Evolutionary conservation across 768 basidiomycete species (phyloP).

Genomic region (Peribolospora kevripleyi): DNA sequence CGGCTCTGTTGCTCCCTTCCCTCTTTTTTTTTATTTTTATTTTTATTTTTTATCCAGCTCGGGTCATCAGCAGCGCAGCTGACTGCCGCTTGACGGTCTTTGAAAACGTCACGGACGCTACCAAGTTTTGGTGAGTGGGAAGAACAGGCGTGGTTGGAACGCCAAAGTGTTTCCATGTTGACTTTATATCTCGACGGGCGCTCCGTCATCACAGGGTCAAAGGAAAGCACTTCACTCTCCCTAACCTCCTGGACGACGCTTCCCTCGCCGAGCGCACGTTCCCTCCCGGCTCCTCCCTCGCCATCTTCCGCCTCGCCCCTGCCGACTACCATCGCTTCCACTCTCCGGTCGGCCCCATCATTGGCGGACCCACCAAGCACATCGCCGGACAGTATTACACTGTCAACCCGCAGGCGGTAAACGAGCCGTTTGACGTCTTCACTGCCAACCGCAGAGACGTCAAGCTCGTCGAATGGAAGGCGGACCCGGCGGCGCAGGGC

Average conservation of each 20-base stretch:
- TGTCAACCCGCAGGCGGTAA: conserved; percentile 56
- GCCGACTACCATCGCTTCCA: conserved; percentile 66
- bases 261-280: conserved; percentile 22
- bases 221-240: conserved; percentile 43
- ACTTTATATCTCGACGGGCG: conserved; percentile 16
- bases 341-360: conserved; percentile 24
- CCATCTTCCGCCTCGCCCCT: conserved; percentile 56
- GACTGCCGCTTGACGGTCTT: conserved; percentile 55
- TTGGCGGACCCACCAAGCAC: no score
- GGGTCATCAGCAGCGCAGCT: conserved; percentile 37
- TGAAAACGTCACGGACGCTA: conserved; percentile 32
- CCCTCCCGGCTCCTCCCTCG: conserved; percentile 21
- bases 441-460: conserved; percentile 38
- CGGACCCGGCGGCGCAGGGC: conserved; percentile 9
- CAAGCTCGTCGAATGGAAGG: conserved; percentile 26
- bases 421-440: conserved; percentile 42
- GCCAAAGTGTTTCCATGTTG: not conserved
- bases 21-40: no score
- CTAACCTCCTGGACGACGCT: conserved; percentile 30
- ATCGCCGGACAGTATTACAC: conserved; percentile 38
- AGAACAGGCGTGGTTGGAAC: no score
- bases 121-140: conserved; percentile 54
- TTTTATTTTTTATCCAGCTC: no score
- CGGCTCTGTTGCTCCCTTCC: no score
- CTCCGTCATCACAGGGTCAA: conserved; percentile 29